These are phyloP conservation scores for Litsea cubeba DNA, from an alignment of 164 flowering plant species.

Conservation along the genomic window DNA sequence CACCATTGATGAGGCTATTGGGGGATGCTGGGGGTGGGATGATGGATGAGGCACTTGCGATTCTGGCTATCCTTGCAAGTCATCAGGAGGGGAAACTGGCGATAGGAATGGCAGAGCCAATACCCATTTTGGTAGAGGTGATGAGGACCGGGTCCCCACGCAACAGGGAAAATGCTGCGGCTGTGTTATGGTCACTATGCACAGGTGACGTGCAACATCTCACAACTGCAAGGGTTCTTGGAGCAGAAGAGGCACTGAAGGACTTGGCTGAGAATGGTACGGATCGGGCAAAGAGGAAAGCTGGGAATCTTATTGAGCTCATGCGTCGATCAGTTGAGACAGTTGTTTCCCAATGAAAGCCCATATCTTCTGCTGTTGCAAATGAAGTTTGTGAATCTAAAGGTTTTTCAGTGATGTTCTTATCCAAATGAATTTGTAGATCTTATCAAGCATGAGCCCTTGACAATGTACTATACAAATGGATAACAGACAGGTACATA, in stretches of 20 bases:
- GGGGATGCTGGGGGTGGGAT: conserved; percentile 24
- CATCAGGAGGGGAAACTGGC: conserved; percentile 22
- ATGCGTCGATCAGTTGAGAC: conserved; percentile 3
- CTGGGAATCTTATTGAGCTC: conserved; percentile 19
- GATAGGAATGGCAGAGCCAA: conserved; percentile 21
- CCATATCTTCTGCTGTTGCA: not conserved
- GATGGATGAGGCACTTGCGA: conserved; percentile 28
- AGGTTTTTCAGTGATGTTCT: not conserved
- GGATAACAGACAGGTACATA: not conserved
- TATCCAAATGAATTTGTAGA: not conserved
- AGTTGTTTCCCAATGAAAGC: conserved; percentile 1
- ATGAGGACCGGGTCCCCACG: conserved; percentile 25
- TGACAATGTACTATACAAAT: not conserved
- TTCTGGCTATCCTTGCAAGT: conserved; percentile 21
- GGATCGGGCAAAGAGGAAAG: conserved; percentile 24
- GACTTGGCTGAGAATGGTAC: conserved; percentile 25
- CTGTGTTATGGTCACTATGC: conserved; percentile 20
- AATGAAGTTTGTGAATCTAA: conserved; percentile 1
- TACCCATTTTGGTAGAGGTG: conserved; percentile 21
- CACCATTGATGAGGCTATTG: conserved; percentile 20
- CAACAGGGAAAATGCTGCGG: conserved; percentile 24
- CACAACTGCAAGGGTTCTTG: conserved; percentile 14
- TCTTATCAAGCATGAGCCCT: not conserved
- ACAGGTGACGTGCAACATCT: conserved; percentile 13
- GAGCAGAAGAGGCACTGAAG: conserved; percentile 25